Evolutionary conservation across 1,284 basidiomycete species (phyloP), one percentile per base, ranked within the genome.

Genomic region (Boletellus sp.): DNA sequence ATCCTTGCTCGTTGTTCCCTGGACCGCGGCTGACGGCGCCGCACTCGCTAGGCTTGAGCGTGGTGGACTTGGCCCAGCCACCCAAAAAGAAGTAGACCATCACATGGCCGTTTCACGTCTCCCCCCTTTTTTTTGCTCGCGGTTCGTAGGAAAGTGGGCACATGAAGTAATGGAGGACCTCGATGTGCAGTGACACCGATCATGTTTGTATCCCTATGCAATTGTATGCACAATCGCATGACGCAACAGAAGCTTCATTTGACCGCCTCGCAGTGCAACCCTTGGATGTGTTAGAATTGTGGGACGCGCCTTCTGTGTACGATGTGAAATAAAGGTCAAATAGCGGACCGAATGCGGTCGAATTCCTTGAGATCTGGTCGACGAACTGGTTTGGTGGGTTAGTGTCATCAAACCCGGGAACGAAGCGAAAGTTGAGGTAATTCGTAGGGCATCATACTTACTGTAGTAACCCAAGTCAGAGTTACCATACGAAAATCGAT

Each of bases 61-160:
- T 89, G 36, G 74, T 81, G 45, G 86, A 89, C 69, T 70, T 90
- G 64, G 74, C 80, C 66, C 80, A 84, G 64, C 71, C 77, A 49
- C 67, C 75, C 55, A 86, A 86, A 75, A 87, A 86, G 73, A 89
- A 89, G 73, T 86, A 80, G 72, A 72, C 43, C n/a, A 4, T 22
- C n/a, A n/a, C 16, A 11, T 19, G 22, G 21, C 19, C 47, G 41
- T 26, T 43, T 10, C 19, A 30, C 26, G 26, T 44, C 24, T n/a
- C 30, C 30, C 30, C 11, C 10, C 16, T 32, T 49, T 50, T 47
- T 39, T 51, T 47, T 45, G 44, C n/a, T 52, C 11, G 39, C 18
- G 0, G 5, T 38, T 51, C 16, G 35, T 49, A 36, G 10, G 22
- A 41, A 26, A 26, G 12, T 36, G 46, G 30, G 41, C 46, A 35